A percentile compares a stretch with the other conserved stretches of the same genome.
Conservation (phyloP, 768 basidiomycete species). For the Lanmaoa pseudosensibilis region DNA sequence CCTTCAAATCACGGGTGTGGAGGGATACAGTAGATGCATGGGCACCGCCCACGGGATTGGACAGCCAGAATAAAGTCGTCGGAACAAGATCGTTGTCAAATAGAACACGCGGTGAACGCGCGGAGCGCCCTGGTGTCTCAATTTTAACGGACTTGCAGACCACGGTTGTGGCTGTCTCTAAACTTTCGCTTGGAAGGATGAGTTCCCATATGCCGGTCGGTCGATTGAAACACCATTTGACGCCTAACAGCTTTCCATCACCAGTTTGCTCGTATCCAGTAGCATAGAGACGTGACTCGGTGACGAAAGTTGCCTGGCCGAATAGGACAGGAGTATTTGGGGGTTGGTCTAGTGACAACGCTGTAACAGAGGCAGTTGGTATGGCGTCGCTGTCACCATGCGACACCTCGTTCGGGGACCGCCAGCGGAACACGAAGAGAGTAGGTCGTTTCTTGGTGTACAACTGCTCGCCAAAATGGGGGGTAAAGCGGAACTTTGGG, state of each 20-base stretch:
- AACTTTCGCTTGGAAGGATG: constrained; percentile 19
- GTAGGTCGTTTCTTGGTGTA: constrained; percentile 50
- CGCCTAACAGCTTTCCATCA: constrained; percentile 59
- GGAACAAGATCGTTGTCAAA: constrained; percentile 22
- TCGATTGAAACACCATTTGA: constrained; percentile 61
- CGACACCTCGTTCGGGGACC: constrained; percentile 8
- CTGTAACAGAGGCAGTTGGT: constrained; percentile 9
- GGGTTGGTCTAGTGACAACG: constrained; percentile 14
- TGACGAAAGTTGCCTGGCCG: constrained; percentile 56
- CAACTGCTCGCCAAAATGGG: constrained; percentile 66
- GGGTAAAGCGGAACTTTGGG: constrained; percentile 52
- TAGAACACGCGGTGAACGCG: constrained; percentile 59
- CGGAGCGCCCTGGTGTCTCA: constrained; percentile 45
- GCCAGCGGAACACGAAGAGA: constrained; percentile 56
- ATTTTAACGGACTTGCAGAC: constrained; percentile 30
- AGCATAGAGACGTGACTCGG: constrained; percentile 46
- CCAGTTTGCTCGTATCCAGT: constrained; percentile 60
- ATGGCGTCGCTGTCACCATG: not conserved
- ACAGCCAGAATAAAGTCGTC: constrained; percentile 49
- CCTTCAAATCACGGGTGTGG: constrained; percentile 41
- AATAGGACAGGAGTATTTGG: constrained; percentile 37
- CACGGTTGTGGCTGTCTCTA: constrained; percentile 11
- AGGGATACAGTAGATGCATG: constrained; percentile 58
- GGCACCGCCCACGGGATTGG: constrained; percentile 54
- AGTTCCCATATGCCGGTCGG: constrained; percentile 58